Conservation (phyloP, 2,329 filamentous ascomycete genomes). For the Sodiomyces alkalinus region DNA sequence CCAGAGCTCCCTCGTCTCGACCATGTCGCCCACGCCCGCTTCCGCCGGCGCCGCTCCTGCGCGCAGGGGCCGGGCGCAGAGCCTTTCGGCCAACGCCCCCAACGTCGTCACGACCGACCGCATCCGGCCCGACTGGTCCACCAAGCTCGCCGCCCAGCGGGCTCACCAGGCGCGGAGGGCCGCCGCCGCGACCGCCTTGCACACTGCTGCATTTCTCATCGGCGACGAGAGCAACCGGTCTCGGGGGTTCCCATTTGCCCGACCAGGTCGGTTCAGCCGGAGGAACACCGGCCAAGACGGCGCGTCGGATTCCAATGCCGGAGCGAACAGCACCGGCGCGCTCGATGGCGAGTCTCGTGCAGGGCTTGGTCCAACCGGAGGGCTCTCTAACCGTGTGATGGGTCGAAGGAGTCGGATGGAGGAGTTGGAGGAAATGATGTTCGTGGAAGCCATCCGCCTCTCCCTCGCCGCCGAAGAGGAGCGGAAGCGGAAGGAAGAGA, state of each 20-base stretch:
- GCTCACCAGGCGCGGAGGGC: constrained; percentile 75
- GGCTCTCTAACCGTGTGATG: constrained; percentile 13
- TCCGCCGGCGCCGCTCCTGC: constrained; percentile 16
- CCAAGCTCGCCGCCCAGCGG: constrained; percentile 72
- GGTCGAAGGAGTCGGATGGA: constrained; percentile 46
- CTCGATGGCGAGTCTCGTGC: constrained; percentile 11
- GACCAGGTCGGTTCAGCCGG: constrained; percentile 39
- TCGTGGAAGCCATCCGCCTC: constrained; percentile 86
- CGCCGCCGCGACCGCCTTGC: constrained; percentile 83
- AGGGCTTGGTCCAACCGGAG: constrained; percentile 12
- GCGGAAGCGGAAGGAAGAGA: constrained; percentile 70
- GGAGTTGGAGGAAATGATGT: constrained; percentile 95
- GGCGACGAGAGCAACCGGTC: constrained; percentile 42
- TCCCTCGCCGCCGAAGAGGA: constrained; percentile 91
- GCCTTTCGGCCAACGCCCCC: constrained; percentile 66
- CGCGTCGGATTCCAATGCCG: constrained; percentile 9
- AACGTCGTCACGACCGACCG: constrained; percentile 85
- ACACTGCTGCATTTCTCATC: constrained; percentile 89
- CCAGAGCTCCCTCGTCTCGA: constrained; percentile 60
- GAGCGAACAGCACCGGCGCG: constrained; percentile 14
- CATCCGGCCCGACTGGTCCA: constrained; percentile 86
- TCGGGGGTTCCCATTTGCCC: constrained; percentile 26
- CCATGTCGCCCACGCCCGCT: constrained; percentile 22
- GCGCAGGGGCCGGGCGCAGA: constrained; percentile 33
- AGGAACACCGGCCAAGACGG: constrained; percentile 29